Percentiles rank a stretch among this genome's conserved stretches.
Conservation (phyloP, 2,329 filamentous ascomycete species). For the Aspergillus aculeatus region DNA sequence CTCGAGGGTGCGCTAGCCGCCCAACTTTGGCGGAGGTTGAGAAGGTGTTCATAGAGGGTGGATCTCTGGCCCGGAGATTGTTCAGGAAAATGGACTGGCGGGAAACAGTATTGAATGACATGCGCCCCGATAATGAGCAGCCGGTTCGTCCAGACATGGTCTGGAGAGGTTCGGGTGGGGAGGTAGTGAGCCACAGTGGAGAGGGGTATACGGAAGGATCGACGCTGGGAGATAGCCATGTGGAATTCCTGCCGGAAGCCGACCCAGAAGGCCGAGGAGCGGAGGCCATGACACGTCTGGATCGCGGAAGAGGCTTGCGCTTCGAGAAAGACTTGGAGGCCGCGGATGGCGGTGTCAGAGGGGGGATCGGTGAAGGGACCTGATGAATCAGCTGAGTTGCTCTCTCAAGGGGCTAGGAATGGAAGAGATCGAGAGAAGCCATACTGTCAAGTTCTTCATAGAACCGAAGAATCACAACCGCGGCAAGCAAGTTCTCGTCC, state of each 20-base stretch:
- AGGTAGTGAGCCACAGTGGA: neutral
- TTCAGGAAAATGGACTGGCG: neutral
- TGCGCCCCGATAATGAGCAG: conserved; percentile 61
- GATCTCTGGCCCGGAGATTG: neutral
- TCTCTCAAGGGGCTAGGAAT: neutral
- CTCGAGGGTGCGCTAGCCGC: neutral
- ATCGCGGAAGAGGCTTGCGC: conserved; percentile 12
- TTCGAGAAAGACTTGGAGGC: conserved; percentile 29
- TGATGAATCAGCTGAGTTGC: neutral
- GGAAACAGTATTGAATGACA: conserved; percentile 61
- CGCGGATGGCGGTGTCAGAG: conserved; percentile 18
- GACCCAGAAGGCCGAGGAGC: conserved; percentile 17
- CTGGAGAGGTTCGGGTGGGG: neutral
- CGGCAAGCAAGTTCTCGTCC: conserved; percentile 32
- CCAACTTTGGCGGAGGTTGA: neutral
- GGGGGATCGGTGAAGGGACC: conserved; percentile 22
- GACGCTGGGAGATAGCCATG: conserved; percentile 42
- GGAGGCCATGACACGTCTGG: conserved; percentile 5
- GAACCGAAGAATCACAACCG: conserved; percentile 42
- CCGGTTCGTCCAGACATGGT: conserved; percentile 49
- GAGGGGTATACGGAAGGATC: conserved; percentile 21
- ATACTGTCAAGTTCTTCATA: conserved; percentile 43
- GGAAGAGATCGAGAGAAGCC: no score
- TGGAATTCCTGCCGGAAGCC: conserved; percentile 49
- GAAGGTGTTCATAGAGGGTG: neutral